Evolutionary conservation across 306 rosid genomes (phyloP).

Genomic region (Fragaria ananassa): DNA sequence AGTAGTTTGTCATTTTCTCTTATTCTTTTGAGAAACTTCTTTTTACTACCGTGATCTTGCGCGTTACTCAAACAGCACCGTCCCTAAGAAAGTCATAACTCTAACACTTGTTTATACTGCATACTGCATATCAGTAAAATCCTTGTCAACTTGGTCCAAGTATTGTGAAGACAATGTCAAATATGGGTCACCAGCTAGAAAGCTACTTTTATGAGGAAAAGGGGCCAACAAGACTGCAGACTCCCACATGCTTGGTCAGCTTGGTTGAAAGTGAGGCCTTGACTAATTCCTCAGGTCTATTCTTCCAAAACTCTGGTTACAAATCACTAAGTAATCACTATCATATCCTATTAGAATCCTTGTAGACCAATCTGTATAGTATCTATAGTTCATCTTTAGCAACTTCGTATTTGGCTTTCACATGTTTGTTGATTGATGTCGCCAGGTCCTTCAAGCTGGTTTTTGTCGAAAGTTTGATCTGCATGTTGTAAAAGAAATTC

Average conservation of each 20-base stretch:
- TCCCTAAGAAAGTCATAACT: not conserved
- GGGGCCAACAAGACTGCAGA: not conserved
- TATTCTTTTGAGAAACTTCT: not conserved
- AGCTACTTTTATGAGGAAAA: not conserved
- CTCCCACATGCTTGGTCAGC: not conserved
- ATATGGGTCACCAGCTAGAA: not conserved
- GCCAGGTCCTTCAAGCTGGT: constrained; percentile 85
- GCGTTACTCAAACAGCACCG: not conserved
- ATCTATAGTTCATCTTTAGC: constrained; percentile 71
- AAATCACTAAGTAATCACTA: not conserved
- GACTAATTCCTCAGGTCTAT: not conserved
- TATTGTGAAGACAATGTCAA: not conserved
- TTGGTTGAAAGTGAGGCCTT: not conserved
- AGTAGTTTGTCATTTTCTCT: no score
- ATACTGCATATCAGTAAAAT: not conserved
- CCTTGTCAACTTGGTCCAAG: not conserved
- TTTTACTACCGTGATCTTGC: not conserved
- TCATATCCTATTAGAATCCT: not conserved
- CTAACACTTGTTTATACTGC: not conserved
- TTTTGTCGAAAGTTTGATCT: constrained; percentile 74
- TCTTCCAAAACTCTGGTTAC: not conserved
- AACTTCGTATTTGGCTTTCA: constrained; percentile 46
- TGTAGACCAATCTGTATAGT: constrained; percentile 7
- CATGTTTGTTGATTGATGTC: constrained; percentile 54
- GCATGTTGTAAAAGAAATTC: constrained; percentile 27